A percentile compares a stretch with the other conserved stretches of the same genome.
Conservation (phyloP, 345 rosid species). For the Hibiscus tridactylites region DNA sequence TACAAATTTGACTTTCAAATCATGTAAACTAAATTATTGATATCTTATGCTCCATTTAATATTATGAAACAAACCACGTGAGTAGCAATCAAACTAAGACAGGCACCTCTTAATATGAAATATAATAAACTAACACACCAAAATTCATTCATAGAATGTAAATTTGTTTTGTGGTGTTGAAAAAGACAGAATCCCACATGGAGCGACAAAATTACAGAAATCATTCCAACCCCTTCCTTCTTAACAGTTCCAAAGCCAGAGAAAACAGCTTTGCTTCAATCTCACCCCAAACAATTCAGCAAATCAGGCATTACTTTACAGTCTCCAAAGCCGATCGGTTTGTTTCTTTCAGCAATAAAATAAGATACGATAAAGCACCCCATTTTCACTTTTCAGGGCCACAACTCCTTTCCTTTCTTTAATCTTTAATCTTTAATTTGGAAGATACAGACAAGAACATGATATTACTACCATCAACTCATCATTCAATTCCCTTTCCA, state of each 20-base stretch:
- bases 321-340: background rate
- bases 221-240: background rate
- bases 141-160: background rate
- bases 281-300: background rate
- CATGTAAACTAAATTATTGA: background rate
- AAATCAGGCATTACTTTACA: background rate
- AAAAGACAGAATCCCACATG: background rate
- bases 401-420: background rate
- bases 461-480: background rate
- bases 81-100: background rate
- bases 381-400: background rate
- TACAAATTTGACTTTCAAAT: no score
- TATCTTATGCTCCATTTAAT: no score
- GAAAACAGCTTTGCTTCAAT: background rate
- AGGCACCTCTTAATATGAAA: background rate
- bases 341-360: background rate
- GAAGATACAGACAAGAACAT: background rate
- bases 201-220: background rate
- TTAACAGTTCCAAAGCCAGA: background rate
- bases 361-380: no score
- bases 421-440: background rate
- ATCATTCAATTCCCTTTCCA: background rate
- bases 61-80: background rate
- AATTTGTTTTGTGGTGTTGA: background rate
- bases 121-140: background rate